Evolutionary conservation across 164 flowering plant species (phyloP).

Genomic region (Euptelea pleiosperma): DNA sequence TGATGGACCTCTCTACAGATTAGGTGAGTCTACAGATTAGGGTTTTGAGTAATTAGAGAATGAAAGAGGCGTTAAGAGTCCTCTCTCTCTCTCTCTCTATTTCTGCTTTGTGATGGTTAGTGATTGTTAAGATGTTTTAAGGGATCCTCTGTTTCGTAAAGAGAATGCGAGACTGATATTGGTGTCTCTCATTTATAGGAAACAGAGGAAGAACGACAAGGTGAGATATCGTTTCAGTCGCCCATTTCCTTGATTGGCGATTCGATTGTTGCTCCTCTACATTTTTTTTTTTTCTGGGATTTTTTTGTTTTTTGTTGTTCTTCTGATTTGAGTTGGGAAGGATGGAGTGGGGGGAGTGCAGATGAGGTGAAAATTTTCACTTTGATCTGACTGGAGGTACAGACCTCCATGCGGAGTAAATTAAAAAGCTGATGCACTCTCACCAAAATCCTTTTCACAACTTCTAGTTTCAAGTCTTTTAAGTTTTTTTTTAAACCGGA

Average conservation of each 20-base stretch:
- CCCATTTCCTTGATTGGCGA: conserved; percentile 11
- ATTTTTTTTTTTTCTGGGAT: background rate
- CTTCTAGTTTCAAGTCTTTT: too few relatives aligned
- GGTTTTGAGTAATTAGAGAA: too few relatives aligned
- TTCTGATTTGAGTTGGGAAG: too few relatives aligned
- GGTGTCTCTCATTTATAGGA: background rate
- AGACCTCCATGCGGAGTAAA: background rate
- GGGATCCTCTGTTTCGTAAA: background rate
- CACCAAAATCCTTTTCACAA: too few relatives aligned
- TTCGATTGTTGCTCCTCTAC: conserved; percentile 20
- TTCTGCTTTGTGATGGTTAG: too few relatives aligned
- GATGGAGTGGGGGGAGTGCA: background rate
- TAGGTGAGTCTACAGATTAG: too few relatives aligned
- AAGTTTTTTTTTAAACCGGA: too few relatives aligned
- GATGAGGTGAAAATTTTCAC: background rate
- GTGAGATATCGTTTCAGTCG: conserved; percentile 23
- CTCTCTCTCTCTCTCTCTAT: too few relatives aligned
- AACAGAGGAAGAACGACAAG: conserved; percentile 13
- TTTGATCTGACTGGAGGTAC: background rate
- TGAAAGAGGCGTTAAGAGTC: too few relatives aligned
- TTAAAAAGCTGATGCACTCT: background rate
- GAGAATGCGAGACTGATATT: background rate
- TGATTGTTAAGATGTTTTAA: background rate
- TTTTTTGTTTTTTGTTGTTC: background rate
- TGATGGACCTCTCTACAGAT: too few relatives aligned